A percentile compares a stretch with the other conserved stretches of the same genome.
These are phyloP conservation scores for Thielaviopsis musarum DNA, from an alignment of 2,329 filamentous ascomycete genomes.

Conservation along the genomic window DNA sequence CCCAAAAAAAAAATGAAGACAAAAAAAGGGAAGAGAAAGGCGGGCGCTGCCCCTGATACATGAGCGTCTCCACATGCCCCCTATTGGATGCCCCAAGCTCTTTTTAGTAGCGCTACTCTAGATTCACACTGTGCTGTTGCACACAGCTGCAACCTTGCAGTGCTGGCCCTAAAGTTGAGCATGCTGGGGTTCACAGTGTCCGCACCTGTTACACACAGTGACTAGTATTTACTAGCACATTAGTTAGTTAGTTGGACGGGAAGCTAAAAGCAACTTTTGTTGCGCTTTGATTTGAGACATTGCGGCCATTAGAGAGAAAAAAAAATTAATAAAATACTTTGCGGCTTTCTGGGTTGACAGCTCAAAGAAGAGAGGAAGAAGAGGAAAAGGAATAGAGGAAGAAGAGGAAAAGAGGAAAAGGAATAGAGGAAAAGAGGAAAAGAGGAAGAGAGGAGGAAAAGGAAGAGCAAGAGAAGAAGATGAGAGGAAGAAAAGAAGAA, in stretches of 20 bases:
- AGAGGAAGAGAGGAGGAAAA: no score
- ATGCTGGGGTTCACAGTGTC: not conserved
- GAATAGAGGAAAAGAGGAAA: no score
- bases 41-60: not conserved
- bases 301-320: not conserved
- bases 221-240: not conserved
- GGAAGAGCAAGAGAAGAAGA: no score
- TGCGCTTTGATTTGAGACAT: no score
- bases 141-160: not conserved
- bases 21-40: not conserved
- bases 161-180: not conserved
- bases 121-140: not conserved
- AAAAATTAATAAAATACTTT: not conserved
- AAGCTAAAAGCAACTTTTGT: not conserved
- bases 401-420: no score
- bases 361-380: not conserved
- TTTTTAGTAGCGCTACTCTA: not conserved
- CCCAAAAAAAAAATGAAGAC: not conserved
- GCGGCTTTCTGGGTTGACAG: not conserved
- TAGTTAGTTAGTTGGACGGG: not conserved
- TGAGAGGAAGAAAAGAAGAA: no score
- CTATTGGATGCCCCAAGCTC: slow-evolving; percentile 6
- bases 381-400: not conserved
- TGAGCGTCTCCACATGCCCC: slow-evolving; percentile 3
- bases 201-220: not conserved